phyloP scores from a whole-genome alignment of 2,329 filamentous ascomycete genomes.

The Apiospora pterosperma region DNA sequence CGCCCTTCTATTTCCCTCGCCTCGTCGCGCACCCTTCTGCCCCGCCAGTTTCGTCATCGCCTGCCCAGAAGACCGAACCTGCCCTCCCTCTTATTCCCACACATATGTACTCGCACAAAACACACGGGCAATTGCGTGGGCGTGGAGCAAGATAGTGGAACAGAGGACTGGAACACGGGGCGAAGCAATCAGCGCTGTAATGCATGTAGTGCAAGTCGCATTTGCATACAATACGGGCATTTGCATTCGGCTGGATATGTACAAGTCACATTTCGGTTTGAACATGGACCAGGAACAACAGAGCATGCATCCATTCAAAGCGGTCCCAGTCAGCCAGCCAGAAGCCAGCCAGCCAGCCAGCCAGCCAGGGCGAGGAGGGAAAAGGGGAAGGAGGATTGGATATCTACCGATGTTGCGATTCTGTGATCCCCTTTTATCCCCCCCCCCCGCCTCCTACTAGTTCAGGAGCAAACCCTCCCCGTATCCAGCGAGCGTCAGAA shows the following conservation, averaged over 20 bases:
- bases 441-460: no score
- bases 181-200: background rate
- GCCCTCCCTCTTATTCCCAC: background rate
- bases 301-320: background rate
- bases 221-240: no score
- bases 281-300: background rate
- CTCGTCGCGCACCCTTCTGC: background rate
- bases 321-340: background rate
- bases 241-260: no score
- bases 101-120: background rate
- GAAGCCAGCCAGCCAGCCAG: background rate
- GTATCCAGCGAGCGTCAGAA: background rate
- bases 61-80: no score
- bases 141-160: background rate
- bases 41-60: conserved; percentile 5
- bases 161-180: background rate
- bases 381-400: background rate
- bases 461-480: conserved; percentile 1
- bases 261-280: background rate
- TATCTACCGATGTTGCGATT: background rate
- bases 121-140: background rate
- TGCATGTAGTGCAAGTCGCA: background rate
- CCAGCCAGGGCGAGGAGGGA: no score
- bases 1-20: background rate
- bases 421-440: background rate